Evolutionary conservation across 768 basidiomycete genomes (phyloP), one percentile per base, ranked within the genome.

Genomic region (Kwoniella mangroviensis): DNA sequence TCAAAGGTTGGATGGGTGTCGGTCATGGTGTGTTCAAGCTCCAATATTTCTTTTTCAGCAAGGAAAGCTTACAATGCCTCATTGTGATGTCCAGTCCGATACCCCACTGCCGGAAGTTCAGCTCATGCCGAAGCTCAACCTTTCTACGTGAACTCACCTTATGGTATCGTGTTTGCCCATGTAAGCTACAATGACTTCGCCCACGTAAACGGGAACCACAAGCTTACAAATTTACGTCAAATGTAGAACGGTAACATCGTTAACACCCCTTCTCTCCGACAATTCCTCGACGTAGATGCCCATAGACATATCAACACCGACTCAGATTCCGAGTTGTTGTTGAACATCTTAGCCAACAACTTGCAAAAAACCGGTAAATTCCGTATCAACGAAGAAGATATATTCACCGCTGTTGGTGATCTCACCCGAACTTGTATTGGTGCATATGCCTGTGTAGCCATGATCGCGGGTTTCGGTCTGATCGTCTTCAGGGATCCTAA

Each of bases 141-240:
- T 1, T 99, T 99, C 87, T 99, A 99, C 82, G 97, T 99, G 77
- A 99, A 99, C 85, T 96, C 94, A n/a, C 97, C 97, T 3, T 99
- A 98, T 83, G 97, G 97, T 62, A 96, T 99, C 79, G 93, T 95
- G 71, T 91, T 99, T 81, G 97, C 93, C 21, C 96, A 99, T 86
- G 96, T 95, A 82, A 73, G 90, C 86, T 22, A 45, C 17, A 3
- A 41, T 6, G 2, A 45, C 12, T 15, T 24, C 1, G 53, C 13
- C 28, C 21, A 1, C 15, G 40, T 15, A 51, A 3, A n/a, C n/a
- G 22, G 34, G 11, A 21, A 24, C 4, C 12, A 19, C 17, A 10
- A 52, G 59, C 71, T 73, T 62, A 68, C 55, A 12, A 57, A 22
- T 24, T 3, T 28, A 28, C 42, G 45, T 57, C 13, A 12, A 45